Conservation (phyloP, 225 moss, liverwort and hornwort species). For the Physcomitrium patens region DNA sequence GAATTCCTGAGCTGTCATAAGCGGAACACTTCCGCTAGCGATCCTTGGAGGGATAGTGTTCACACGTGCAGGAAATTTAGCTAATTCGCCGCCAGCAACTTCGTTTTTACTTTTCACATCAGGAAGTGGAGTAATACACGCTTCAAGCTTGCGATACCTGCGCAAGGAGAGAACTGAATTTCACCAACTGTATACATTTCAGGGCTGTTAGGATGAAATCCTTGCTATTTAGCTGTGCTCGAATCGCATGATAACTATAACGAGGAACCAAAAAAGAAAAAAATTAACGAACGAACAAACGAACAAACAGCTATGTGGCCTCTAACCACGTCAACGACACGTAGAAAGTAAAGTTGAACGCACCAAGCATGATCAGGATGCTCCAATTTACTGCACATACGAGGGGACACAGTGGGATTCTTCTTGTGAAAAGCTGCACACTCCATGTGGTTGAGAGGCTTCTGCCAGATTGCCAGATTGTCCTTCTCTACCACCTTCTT, state of each 20-base stretch:
- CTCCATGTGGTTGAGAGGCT: constrained; percentile 76
- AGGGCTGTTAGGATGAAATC: too few species aligned
- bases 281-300: too few species aligned
- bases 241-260: not conserved
- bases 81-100: constrained; percentile 74
- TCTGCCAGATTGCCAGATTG: constrained; percentile 91
- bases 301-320: too few species aligned
- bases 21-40: constrained; percentile 64
- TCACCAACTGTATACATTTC: not conserved
- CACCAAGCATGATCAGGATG: constrained; percentile 89
- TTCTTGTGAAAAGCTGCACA: constrained; percentile 58
- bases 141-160: constrained; percentile 87
- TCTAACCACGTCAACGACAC: not conserved
- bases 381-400: constrained; percentile 67
- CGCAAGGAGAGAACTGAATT: not conserved
- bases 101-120: constrained; percentile 55
- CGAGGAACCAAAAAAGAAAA: too few species aligned
- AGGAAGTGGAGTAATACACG: constrained; percentile 89
- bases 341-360: not conserved
- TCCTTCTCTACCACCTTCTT: constrained; percentile 81
- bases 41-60: constrained; percentile 73
- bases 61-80: constrained; percentile 74
- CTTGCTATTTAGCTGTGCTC: not conserved
- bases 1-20: constrained; percentile 57
- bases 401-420: constrained; percentile 50